These are phyloP conservation scores for Aspergillus glaucus DNA, from an alignment of 2,329 filamentous ascomycete species.

Conservation along the genomic window DNA sequence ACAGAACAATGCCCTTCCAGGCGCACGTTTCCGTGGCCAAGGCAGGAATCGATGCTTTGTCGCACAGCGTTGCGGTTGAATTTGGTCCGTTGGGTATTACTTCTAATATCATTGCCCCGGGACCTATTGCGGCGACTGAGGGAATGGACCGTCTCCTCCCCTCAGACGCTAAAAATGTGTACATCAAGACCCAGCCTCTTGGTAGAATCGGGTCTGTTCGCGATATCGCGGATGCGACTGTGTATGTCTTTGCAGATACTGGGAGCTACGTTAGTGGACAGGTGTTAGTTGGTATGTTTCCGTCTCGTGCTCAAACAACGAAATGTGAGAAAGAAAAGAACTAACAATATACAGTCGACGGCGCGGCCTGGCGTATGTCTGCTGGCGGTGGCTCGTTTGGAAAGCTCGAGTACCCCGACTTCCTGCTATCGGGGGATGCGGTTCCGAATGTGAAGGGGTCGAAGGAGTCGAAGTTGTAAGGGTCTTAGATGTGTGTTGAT, in stretches of 20 bases:
- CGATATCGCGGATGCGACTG: conserved; percentile 87
- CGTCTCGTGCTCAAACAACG: not conserved
- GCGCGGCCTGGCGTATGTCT: conserved; percentile 36
- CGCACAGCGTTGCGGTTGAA: conserved; percentile 73
- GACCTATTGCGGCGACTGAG: conserved; percentile 80
- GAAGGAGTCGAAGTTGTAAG: conserved; percentile 32
- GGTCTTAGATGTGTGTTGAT: no score
- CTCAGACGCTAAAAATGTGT: conserved; percentile 44
- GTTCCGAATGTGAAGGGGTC: conserved; percentile 53
- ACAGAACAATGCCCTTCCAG: conserved; percentile 77
- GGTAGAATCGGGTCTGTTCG: conserved; percentile 73
- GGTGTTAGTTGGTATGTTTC: conserved; percentile 55
- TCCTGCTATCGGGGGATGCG: conserved; percentile 48
- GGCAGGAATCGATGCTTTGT: conserved; percentile 80
- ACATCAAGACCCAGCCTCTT: conserved; percentile 55
- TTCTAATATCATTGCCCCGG: conserved; percentile 82
- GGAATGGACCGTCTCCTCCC: conserved; percentile 61
- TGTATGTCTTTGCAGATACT: conserved; percentile 80
- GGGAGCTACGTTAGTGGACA: conserved; percentile 83
- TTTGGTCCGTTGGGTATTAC: conserved; percentile 83
- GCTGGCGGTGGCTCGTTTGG: conserved; percentile 24
- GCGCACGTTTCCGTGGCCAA: conserved; percentile 89
- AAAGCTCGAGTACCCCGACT: conserved; percentile 51
- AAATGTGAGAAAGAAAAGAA: not conserved
- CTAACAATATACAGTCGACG: conserved; percentile 28